Base-by-base conservation (phyloP, 129 eudicot species). In the Centaurea solstitialis region DNA sequence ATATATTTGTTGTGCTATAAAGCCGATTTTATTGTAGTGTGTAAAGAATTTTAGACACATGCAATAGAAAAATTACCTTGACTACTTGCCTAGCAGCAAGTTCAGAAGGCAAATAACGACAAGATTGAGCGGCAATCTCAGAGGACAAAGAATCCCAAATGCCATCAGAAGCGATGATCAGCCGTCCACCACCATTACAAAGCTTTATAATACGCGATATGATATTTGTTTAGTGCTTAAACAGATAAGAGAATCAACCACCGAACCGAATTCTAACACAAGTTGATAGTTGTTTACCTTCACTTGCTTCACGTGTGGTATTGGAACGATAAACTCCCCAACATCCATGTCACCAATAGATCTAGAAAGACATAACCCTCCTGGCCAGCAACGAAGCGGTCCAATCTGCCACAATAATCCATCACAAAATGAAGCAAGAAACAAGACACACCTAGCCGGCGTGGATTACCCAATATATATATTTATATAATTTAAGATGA, bases 381-480 rank as follows among this genome's bases (percentile, higher is more conserved):
- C 98, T 33, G 98, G 98, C 98, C 98, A 93, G 82, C 97, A 93
- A 68, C 98, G 91, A 21, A 93, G 94, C 12, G 97, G 97, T 69
- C 98, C 98, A 79, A 93, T 77, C 98, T 93, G 90, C 38, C 53
- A 73, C 82, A 69, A 68, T 70, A 35, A 84, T 57, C 57, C 73
- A 73, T 74, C 71, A 84, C 10, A 77, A 70, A 47, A 53, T 10
- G 40, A 73, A 39, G 21, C 28, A 26, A 26, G 30, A 26, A 26
- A 26, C 30, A 26, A 26, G 30, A 26, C 2, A 26, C 30, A 2
- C 30, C 30, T 26, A 26, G 30, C 30, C 30, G 30, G 30, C 30
- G 2, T 26, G 30, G 30, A 26, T 26, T 26, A 26, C 30, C 30
- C 30, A 26, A 26, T 26, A 26, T 26, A 26, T 26, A 26, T 26